These are phyloP conservation scores for Tetratostichococcus sp. DNA, from an alignment of 139 green algal genomes.

Conservation along the genomic window DNA sequence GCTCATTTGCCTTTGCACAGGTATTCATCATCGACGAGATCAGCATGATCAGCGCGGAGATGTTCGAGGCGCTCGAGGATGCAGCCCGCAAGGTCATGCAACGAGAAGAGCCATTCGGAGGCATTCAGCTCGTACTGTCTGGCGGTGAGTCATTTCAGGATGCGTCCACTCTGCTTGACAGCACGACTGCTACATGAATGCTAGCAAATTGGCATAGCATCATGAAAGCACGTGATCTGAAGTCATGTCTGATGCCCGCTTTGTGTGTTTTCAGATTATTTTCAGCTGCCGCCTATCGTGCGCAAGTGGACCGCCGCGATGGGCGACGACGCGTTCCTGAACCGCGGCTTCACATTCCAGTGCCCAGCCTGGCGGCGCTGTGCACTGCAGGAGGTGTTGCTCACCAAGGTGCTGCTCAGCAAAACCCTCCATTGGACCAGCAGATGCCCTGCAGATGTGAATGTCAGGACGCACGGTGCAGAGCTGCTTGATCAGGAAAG, in stretches of 20 bases:
- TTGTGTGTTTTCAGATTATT: no score
- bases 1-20: constrained; percentile 15
- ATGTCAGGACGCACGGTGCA: no score
- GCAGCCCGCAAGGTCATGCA: constrained; percentile 12
- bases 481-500: no score
- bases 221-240: no score
- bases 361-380: constrained; percentile 44
- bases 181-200: no score
- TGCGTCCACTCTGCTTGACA: no score
- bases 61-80: constrained; percentile 47
- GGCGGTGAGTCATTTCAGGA: no score
- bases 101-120: constrained; percentile 39
- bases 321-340: constrained; percentile 40
- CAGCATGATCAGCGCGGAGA: constrained; percentile 56
- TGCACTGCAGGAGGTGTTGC: constrained; percentile 43
- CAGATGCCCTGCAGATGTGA: neutral
- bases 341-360: constrained; percentile 66
- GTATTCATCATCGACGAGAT: constrained; percentile 59
- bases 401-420: constrained; percentile 41
- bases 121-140: constrained; percentile 61
- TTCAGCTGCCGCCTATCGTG: constrained; percentile 56
- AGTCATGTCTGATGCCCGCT: no score
- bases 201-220: no score
- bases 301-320: constrained; percentile 17
- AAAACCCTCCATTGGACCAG: no score